These are phyloP conservation scores for Acacia melanoxylon DNA, from an alignment of 306 rosid species.

Conservation along the genomic window DNA sequence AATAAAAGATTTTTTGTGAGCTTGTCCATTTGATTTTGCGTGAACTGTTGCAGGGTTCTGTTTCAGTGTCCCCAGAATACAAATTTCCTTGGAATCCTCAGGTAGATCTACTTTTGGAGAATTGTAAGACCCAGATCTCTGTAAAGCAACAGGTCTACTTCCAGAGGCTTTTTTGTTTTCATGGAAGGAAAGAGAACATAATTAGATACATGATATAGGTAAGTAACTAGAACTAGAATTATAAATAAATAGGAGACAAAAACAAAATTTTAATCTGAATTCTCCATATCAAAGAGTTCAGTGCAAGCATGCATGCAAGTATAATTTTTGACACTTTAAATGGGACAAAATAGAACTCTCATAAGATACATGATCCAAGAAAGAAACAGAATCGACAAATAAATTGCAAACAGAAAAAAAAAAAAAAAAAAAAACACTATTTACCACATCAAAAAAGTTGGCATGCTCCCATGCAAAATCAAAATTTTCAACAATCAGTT, in stretches of 20 bases:
- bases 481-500: not conserved
- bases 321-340: conserved; percentile 44
- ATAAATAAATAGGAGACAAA: not conserved
- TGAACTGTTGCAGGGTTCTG: conserved; percentile 42
- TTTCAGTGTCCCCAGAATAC: conserved; percentile 36
- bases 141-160: conserved; percentile 52
- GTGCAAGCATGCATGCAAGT: not conserved
- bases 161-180: conserved; percentile 52
- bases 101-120: conserved; percentile 42
- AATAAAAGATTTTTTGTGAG: conserved; percentile 35
- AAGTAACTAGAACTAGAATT: conserved; percentile 13
- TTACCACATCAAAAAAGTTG: not conserved
- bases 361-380: not conserved
- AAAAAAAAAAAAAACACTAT: not conserved
- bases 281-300: not conserved
- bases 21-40: conserved; percentile 51
- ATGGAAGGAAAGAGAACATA: conserved; percentile 17
- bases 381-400: conserved; percentile 14
- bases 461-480: not conserved
- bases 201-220: conserved; percentile 15
- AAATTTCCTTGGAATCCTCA: conserved; percentile 51
- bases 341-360: not conserved
- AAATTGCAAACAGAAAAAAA: not conserved
- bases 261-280: not conserved
- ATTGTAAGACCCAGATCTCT: conserved; percentile 42